phyloP scores from a whole-genome alignment of 176 grass and related monocot genomes.

The Echinochloa phyllopogon region DNA sequence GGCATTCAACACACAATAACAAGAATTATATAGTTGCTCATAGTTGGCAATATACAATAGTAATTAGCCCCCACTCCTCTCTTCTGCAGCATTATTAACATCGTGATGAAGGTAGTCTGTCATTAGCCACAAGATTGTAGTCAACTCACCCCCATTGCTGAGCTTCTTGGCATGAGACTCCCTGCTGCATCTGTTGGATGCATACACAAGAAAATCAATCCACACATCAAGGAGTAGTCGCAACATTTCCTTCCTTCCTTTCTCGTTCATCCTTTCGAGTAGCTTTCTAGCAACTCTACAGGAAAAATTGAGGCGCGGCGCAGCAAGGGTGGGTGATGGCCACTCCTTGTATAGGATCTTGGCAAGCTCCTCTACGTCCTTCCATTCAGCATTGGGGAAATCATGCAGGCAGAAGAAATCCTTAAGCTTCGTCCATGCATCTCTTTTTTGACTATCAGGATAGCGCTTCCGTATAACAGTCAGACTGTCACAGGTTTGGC shows the following conservation, averaged over 20 bases:
- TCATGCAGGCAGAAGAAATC: background rate
- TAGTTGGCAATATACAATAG: no score
- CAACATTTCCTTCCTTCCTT: rapidly evolving
- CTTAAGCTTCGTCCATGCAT: background rate
- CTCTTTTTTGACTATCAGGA: background rate
- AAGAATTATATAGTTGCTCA: no score
- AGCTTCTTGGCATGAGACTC: conserved; percentile 38
- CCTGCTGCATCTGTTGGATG: background rate
- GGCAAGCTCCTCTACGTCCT: background rate
- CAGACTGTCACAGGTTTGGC: background rate
- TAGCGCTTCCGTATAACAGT: rapidly evolving
- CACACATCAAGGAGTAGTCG: background rate
- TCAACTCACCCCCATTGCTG: background rate
- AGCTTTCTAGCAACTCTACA: rapidly evolving
- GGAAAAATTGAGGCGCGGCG: background rate
- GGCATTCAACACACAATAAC: no score
- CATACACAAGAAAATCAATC: conserved; percentile 13
- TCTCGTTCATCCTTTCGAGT: rapidly evolving
- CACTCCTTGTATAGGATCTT: rapidly evolving
- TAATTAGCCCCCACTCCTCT: no score
- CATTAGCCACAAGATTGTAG: conserved; percentile 23
- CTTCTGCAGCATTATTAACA: no score
- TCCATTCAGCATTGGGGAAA: background rate
- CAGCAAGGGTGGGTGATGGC: rapidly evolving
- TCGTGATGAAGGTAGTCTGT: background rate